phyloP scores from a whole-genome alignment of 208 protist species.

The Angomonas ambiguus region DNA sequence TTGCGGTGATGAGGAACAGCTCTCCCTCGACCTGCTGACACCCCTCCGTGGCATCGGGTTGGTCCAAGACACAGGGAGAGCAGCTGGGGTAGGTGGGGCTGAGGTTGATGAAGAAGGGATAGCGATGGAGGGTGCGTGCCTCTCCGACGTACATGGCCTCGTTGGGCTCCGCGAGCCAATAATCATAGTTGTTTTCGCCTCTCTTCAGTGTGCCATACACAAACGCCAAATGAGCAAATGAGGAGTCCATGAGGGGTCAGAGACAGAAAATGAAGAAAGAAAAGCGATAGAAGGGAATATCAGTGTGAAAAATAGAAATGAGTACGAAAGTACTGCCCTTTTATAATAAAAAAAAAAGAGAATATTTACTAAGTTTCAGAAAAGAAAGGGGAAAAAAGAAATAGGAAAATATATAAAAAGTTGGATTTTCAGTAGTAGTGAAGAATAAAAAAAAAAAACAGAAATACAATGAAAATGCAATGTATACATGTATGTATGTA shows the following conservation, averaged over 20 bases:
- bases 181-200: constrained; percentile 64
- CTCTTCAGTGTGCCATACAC: constrained; percentile 71
- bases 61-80: constrained; percentile 51
- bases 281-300: constrained; percentile 1
- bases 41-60: constrained; percentile 19
- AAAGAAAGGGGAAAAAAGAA: constrained; percentile 16
- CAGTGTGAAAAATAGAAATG: not conserved
- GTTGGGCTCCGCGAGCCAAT: constrained; percentile 47
- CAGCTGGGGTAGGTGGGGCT: constrained; percentile 27
- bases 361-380: constrained; percentile 5
- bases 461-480: not conserved
- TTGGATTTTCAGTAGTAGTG: not conserved
- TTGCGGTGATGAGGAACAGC: constrained; percentile 46
- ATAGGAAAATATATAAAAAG: constrained; percentile 8
- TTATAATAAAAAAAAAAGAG: constrained; percentile 13
- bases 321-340: not conserved
- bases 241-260: not conserved
- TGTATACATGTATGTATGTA: constrained; percentile 1
- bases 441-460: constrained; percentile 3
- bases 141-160: constrained; percentile 42
- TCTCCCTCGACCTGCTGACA: constrained; percentile 53
- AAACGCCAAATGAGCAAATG: constrained; percentile 36
- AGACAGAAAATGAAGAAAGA: constrained; percentile 1
- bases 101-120: constrained; percentile 64
- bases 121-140: constrained; percentile 34